phyloP scores from a whole-genome alignment of 2,329 filamentous ascomycete species.

The Penicillium sp. region DNA sequence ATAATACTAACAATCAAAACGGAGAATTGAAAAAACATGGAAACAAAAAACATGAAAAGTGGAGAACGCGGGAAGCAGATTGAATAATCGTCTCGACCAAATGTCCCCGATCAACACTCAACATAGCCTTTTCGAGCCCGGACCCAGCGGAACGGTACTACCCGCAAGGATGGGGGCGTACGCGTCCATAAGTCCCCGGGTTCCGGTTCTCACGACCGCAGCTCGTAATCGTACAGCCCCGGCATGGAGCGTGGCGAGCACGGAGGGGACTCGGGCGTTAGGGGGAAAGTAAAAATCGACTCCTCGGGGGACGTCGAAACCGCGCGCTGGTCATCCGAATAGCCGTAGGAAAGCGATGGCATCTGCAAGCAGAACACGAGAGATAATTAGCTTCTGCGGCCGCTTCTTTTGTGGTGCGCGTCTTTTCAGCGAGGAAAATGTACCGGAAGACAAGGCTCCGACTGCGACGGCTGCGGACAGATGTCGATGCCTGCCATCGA shows the following conservation, averaged over 20 bases:
- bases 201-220: constrained; percentile 9
- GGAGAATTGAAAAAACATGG: not conserved
- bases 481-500: constrained; percentile 59
- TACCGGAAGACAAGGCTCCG: constrained; percentile 44
- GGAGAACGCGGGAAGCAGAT: constrained; percentile 2
- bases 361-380: constrained; percentile 18
- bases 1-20: constrained; percentile 3
- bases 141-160: constrained; percentile 6
- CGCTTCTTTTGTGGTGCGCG: constrained; percentile 11
- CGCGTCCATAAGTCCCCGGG: not conserved
- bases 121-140: not conserved
- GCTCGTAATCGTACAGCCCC: constrained; percentile 25
- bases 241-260: constrained; percentile 40
- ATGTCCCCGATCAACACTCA: not conserved
- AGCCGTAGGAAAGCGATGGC: constrained; percentile 31
- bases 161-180: constrained; percentile 1
- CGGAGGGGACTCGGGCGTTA: constrained; percentile 43
- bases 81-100: not conserved
- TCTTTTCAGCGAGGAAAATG: constrained; percentile 35
- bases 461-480: constrained; percentile 34
- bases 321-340: constrained; percentile 40
- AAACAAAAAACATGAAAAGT: constrained; percentile 8
- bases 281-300: constrained; percentile 39
- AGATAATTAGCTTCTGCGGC: constrained; percentile 22
- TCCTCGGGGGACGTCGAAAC: constrained; percentile 43